Evolutionary conservation across 345 rosid genomes (phyloP), one percentile per base, ranked within the genome.

Genomic region (Euclidium syriacum): DNA sequence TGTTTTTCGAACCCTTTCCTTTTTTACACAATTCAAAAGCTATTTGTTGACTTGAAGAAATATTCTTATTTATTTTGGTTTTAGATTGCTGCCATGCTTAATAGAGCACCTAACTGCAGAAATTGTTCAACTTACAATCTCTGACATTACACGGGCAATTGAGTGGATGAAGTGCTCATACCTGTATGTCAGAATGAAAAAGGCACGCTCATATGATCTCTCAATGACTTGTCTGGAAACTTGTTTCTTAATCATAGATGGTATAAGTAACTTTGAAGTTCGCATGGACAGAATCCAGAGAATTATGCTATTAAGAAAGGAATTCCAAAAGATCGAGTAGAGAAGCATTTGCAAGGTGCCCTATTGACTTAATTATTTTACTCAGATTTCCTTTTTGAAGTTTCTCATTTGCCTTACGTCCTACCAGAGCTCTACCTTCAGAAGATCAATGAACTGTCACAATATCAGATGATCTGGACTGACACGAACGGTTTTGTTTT

Each of bases 121-220:
- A 85, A 84, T 94, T 72, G 99, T 84, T 78, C 99, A 94, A 72
- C 76, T 90, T 70, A 85, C 97, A 43, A 59, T 94, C 68, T 71
- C 97, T 62, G 96, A 94, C 51, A 67, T 94, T 59, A 76, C 96
- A 54, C 75, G 77, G 47, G 97, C 99, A 46, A 89, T 90, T 71
- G 99, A 94, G 74, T 92, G 98, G 98, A 82, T 92, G 85, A 87
- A 92, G 75, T 90, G 95, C 82, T 90, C 98, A 4, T 92, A 81
- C 75, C 62, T 92, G 70, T 92, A 82, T 40, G 91, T 92, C 48
- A 80, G 97, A 75, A 89, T 90, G 87, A 89, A 87, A 84, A 85
- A 87, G 87, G 97, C 70, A 85, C 50, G 83, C 59, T 59, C 22
- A 48, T 50, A 24, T 44, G 48, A 44, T 58, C 40, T 30, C 43